These are phyloP conservation scores for Dactylellina leptospora DNA, from an alignment of 2,329 filamentous ascomycete genomes.

Conservation along the genomic window DNA sequence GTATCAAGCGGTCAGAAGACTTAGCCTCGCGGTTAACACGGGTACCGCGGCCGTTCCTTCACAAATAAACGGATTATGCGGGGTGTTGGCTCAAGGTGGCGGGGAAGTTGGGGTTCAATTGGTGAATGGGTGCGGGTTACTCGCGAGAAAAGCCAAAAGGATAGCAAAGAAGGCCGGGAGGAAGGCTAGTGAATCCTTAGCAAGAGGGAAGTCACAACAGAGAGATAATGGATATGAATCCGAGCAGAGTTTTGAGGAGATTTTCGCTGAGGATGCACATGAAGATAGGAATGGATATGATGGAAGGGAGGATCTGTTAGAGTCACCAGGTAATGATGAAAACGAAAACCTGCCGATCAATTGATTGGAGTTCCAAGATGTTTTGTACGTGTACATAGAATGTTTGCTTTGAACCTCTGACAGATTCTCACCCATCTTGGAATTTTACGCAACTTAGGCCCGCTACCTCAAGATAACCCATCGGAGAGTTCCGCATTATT, in stretches of 20 bases:
- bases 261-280: too few species aligned
- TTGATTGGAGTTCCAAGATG: too few species aligned
- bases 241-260: conserved; percentile 6
- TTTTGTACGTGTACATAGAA: too few species aligned
- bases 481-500: too few species aligned
- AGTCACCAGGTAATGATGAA: conserved; percentile 26
- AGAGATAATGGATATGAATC: conserved; percentile 14
- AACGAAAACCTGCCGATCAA: too few species aligned
- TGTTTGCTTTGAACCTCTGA: too few species aligned
- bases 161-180: conserved; percentile 6
- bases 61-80: background rate
- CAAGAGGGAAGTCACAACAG: conserved; percentile 13
- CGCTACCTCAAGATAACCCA: too few species aligned
- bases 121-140: background rate
- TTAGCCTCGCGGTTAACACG: conserved; percentile 1
- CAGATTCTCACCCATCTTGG: too few species aligned
- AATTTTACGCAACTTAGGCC: too few species aligned
- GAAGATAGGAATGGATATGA: conserved; percentile 1
- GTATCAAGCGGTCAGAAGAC: background rate
- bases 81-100: background rate
- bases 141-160: conserved; percentile 9
- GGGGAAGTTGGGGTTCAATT: background rate
- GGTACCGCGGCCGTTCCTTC: background rate
- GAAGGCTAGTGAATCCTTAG: conserved; percentile 10
- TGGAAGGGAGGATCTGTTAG: background rate